Evolutionary conservation across 139 green algal species (phyloP).

Genomic region (Coccomyxa sp.): DNA sequence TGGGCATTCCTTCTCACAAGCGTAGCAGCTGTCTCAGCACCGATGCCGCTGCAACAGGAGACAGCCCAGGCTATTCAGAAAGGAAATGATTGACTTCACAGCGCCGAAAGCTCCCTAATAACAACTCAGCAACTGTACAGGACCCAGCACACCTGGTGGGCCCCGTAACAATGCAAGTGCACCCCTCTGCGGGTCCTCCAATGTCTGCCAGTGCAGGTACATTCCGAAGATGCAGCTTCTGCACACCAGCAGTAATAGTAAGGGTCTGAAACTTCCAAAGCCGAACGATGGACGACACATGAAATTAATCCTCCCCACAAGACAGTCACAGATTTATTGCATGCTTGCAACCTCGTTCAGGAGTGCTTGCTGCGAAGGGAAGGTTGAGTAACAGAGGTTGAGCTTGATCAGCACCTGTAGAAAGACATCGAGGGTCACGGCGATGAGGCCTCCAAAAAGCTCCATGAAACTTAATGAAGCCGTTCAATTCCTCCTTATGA

Average conservation of each 20-base stretch:
- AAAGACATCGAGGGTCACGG: constrained; percentile 1
- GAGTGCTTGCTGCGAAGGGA: too few species aligned
- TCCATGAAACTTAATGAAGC: not conserved
- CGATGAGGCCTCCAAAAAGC: not conserved
- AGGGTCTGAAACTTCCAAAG: too few species aligned
- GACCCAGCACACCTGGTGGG: constrained; percentile 52
- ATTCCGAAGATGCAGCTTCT: constrained; percentile 48
- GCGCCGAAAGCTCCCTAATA: too few species aligned
- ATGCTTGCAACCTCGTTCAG: too few species aligned
- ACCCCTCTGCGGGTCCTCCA: constrained; percentile 42
- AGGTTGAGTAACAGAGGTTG: not conserved
- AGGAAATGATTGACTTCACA: not conserved
- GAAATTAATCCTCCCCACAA: too few species aligned
- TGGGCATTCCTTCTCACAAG: constrained; percentile 51
- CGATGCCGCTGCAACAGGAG: constrained; percentile 65
- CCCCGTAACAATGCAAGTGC: constrained; percentile 68
- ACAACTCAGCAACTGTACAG: not conserved
- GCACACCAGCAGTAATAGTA: not conserved
- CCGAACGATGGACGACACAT: too few species aligned
- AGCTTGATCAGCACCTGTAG: constrained; percentile 1
- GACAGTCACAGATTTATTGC: too few species aligned
- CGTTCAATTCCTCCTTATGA: not conserved
- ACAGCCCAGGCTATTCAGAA: not conserved
- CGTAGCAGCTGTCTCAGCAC: constrained; percentile 56
- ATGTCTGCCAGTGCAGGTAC: constrained; percentile 44